Percentiles rank a stretch among this genome's conserved stretches.
Evolutionary conservation across 2,329 filamentous ascomycete genomes (phyloP).

Genomic region (Cladosporium sp.): DNA sequence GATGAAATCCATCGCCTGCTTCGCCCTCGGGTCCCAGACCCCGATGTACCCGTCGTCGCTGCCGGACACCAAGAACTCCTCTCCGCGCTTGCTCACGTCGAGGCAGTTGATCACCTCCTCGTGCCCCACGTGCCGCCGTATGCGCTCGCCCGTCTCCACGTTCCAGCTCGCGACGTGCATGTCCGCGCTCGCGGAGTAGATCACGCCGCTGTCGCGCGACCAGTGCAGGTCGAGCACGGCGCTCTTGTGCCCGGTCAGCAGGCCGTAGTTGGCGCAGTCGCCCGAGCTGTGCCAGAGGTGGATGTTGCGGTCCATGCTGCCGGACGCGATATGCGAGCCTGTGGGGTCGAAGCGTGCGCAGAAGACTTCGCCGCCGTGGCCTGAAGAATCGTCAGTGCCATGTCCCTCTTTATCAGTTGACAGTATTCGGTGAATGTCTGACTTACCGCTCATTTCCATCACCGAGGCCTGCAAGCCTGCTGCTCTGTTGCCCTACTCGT

Average conservation of each 20-base stretch:
- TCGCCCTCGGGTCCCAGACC: slow-evolving; percentile 91
- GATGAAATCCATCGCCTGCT: slow-evolving; percentile 80
- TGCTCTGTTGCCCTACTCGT: slow-evolving; percentile 63
- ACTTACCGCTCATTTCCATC: slow-evolving; percentile 79
- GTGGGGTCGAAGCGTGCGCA: slow-evolving; percentile 82
- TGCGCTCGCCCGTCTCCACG: slow-evolving; percentile 80
- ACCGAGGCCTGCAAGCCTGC: slow-evolving; percentile 82
- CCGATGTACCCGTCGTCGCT: slow-evolving; percentile 92
- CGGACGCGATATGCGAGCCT: slow-evolving; percentile 84
- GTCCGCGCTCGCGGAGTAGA: slow-evolving; percentile 92
- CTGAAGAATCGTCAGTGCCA: slow-evolving; percentile 28
- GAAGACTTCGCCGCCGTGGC: slow-evolving; percentile 77
- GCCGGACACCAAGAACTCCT: slow-evolving; percentile 83
- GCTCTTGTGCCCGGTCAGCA: slow-evolving; percentile 81
- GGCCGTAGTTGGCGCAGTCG: slow-evolving; percentile 88
- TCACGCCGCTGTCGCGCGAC: slow-evolving; percentile 85
- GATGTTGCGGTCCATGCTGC: slow-evolving; percentile 89
- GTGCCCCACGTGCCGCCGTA: slow-evolving; percentile 86
- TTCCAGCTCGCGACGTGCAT: slow-evolving; percentile 94
- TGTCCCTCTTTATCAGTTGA: neutral
- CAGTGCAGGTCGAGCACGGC: slow-evolving; percentile 90
- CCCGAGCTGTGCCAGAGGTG: slow-evolving; percentile 93
- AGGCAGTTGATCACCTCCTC: slow-evolving; percentile 93
- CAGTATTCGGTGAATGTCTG: neutral
- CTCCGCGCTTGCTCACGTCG: slow-evolving; percentile 81